phyloP scores from a whole-genome alignment of 2,329 filamentous ascomycete genomes.

The Cordyceps militaris region DNA sequence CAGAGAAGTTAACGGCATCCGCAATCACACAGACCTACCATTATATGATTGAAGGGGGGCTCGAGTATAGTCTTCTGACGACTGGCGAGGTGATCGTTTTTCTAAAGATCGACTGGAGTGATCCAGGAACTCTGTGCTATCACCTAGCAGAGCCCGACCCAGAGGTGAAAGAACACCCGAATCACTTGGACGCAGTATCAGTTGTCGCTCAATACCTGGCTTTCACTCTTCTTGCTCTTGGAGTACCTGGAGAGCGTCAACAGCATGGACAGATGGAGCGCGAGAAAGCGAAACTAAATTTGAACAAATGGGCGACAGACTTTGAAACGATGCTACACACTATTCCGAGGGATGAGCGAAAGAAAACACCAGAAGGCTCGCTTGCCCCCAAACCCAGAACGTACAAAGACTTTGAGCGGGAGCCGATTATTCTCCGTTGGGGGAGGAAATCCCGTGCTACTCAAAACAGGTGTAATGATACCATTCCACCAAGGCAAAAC shows the following conservation, averaged over 20 bases:
- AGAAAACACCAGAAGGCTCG: constrained; percentile 11
- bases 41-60: constrained; percentile 41
- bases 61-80: constrained; percentile 36
- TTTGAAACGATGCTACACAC: constrained; percentile 20
- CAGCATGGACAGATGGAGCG: constrained; percentile 18
- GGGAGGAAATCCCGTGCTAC: no score
- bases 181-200: neutral
- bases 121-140: constrained; percentile 11
- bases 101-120: constrained; percentile 27
- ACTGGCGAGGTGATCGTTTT: constrained; percentile 39
- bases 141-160: constrained; percentile 1
- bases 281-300: neutral
- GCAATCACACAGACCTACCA: constrained; percentile 41
- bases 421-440: constrained; percentile 12
- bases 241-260: neutral
- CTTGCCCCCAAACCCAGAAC: constrained; percentile 15
- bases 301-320: constrained; percentile 20
- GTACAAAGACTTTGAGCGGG: constrained; percentile 18
- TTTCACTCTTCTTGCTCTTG: constrained; percentile 10
- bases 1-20: constrained; percentile 31
- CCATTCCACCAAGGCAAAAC: neutral
- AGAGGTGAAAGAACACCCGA: neutral
- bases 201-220: constrained; percentile 11
- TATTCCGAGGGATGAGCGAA: constrained; percentile 17
- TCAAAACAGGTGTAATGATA: neutral